Evolutionary conservation across 768 basidiomycete species (phyloP), one percentile per base, ranked within the genome.

Genomic region (Suillus ampliporus): DNA sequence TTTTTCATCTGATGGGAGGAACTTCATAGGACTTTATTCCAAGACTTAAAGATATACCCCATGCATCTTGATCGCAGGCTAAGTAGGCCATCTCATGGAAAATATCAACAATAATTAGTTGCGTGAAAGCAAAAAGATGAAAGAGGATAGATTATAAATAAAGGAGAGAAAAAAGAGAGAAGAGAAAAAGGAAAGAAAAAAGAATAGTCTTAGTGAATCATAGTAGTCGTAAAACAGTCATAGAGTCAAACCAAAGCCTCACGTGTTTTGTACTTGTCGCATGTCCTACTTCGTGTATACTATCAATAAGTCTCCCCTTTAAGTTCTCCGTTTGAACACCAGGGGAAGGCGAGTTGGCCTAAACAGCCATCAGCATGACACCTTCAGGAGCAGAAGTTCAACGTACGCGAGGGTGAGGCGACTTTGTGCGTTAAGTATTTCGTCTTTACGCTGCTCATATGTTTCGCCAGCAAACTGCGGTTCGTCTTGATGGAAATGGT

Each of bases 401-500:
- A 79, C 83, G 62, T 68, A 84, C 85, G 80, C 81, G 15, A 82
- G 64, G 3, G 83, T 84, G 34, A 86, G 60, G 5, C 76, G 78
- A 28, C 70, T 69, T 38, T 69, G 74, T 17, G 71, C 65, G 26
- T 69, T 64, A 60, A 85, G 64, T 43, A 87, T 67, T 44, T 75
- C 52, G 67, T 75, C 65, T n/a, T 78, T 83, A 57, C 77, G 75
- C 68, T 82, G 72, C 65, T 81, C 82, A 58, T 84, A 81, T 1
- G 80, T 78, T 69, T 84, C 84, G 14, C 68, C 63, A 1, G 77
- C 76, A 68, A 82, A 85, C 61, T 82, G 74, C 8, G 81, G 80
- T 54, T 87, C 84, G 34, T 84, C 82, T 81, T 81, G 37, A 86
- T 68, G 51, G 80, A 78, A 57, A 86, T 77, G 62, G 76, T 79